Evolutionary conservation across 352 stramenopile species (phyloP).

Genomic region (Globisporangium alternatum): DNA sequence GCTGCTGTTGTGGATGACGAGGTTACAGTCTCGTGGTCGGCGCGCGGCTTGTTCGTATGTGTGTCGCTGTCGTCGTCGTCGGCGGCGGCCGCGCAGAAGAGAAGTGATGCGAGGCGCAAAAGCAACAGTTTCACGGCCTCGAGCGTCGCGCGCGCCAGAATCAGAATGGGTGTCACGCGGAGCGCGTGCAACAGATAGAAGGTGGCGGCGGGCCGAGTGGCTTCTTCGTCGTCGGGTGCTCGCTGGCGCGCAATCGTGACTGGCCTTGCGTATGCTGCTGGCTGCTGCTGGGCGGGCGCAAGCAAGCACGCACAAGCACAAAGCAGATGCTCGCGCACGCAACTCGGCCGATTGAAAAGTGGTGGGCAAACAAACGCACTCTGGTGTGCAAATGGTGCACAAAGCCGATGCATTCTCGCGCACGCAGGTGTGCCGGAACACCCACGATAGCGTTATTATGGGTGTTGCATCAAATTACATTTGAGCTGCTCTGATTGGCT

Average conservation of each 20-base stretch:
- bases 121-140: slow-evolving; percentile 1
- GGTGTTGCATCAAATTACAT: no score
- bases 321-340: slow-evolving; percentile 8
- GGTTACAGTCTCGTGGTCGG: neutral
- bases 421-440: no score
- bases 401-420: no score
- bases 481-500: no score
- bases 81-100: neutral
- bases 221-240: neutral
- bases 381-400: neutral
- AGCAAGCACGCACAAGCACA: neutral
- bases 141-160: slow-evolving; percentile 26
- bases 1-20: neutral
- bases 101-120: neutral
- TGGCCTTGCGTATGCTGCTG: neutral
- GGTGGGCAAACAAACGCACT: no score
- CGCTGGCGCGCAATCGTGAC: slow-evolving; percentile 16
- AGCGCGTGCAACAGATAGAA: slow-evolving; percentile 16
- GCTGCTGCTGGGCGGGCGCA: neutral
- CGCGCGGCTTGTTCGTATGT: neutral
- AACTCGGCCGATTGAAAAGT: neutral
- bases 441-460: no score
- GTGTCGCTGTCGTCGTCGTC: neutral
- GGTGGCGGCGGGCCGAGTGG: neutral
- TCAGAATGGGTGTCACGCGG: slow-evolving; percentile 18